Conservation (phyloP, 1,284 basidiomycete species). For the Rhodotorula sp. region DNA sequence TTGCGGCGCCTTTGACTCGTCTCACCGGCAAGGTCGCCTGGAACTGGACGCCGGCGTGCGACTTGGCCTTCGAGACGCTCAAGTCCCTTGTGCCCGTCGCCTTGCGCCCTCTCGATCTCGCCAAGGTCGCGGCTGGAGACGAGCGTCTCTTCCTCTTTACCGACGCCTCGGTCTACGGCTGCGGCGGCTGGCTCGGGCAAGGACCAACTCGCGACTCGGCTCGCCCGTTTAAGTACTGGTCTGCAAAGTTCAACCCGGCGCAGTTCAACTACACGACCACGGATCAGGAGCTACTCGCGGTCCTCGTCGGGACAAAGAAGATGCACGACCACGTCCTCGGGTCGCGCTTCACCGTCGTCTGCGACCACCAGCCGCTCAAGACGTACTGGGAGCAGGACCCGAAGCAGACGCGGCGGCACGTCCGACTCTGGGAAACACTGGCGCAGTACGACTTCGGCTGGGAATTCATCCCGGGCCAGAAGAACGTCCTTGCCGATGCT, state of each 20-base stretch:
- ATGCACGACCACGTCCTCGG: constrained; percentile 23
- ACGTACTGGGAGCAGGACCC: constrained; percentile 11
- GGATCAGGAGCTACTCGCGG: constrained; percentile 27
- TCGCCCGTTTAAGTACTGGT: constrained; percentile 28
- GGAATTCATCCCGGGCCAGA: constrained; percentile 14
- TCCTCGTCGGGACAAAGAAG: constrained; percentile 2
- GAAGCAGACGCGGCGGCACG: constrained; percentile 5
- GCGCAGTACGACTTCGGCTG: constrained; percentile 16
- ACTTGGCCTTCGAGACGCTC: constrained; percentile 50
- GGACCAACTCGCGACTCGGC: constrained; percentile 1
- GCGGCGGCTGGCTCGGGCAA: constrained; percentile 52
- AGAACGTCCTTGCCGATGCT: constrained; percentile 11
- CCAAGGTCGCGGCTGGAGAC: constrained; percentile 1
- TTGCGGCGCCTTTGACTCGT: background rate
- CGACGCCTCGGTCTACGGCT: constrained; percentile 51
- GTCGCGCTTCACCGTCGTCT: constrained; percentile 12
- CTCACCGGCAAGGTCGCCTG: constrained; percentile 17
- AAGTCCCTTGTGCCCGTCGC: constrained; percentile 45
- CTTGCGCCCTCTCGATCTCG: constrained; percentile 49
- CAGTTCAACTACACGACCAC: constrained; percentile 22
- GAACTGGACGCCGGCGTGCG: constrained; percentile 3
- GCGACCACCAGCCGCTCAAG: constrained; percentile 25
- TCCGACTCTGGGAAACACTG: constrained; percentile 20
- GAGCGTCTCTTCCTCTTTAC: constrained; percentile 55
- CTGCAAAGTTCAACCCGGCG: constrained; percentile 31